Evolutionary conservation across 2,329 filamentous ascomycete species (phyloP), one percentile per base, ranked within the genome.

Genomic region (Paracorniculantispora psalliotae): DNA sequence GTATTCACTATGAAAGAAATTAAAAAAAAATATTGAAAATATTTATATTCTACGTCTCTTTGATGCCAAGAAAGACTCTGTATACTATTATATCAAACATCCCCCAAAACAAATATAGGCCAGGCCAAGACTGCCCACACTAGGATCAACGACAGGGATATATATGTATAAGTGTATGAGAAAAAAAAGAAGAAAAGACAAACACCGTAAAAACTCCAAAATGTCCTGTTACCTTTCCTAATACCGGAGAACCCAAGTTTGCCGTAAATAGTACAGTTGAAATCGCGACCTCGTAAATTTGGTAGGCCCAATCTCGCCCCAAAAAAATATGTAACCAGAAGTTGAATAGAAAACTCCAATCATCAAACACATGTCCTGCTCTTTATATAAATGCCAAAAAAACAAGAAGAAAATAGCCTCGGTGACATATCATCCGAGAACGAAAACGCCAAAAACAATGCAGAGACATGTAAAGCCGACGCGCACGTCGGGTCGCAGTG

Each of bases 361-460:
- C 23, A 25, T 48, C 35, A 26, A 41, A 49, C n/a, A 15, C 55
- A 41, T 25, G 13, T 33, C 17, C 12, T 25, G 17, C 55, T 58
- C 37, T 58, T 51, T 46, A 30, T 58, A n/a, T 53, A 48, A 58
- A 57, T 39, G 50, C 49, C 43, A 46, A n/a, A n/a, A n/a, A n/a
- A n/a, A n/a, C n/a, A n/a, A n/a, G n/a, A n/a, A n/a, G n/a, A n/a
- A n/a, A n/a, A n/a, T n/a, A 52, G 41, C 25, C 41, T 55, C 28
- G 37, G 41, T 37, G n/a, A n/a, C n/a, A 30, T 23, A 30, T 49
- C 23, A 17, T 41, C n/a, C 23, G 25, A 73, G 64, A 62, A 72
- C 53, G 68, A 70, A 73, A 69, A 74, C 71, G 68, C 75, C 71
- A 64, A 73, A 68, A 65, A 71, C 71, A 69, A 78, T 74, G 69